Conservation (phyloP, 805 yeast genomes). For the Schwanniomyces occidentalis region DNA sequence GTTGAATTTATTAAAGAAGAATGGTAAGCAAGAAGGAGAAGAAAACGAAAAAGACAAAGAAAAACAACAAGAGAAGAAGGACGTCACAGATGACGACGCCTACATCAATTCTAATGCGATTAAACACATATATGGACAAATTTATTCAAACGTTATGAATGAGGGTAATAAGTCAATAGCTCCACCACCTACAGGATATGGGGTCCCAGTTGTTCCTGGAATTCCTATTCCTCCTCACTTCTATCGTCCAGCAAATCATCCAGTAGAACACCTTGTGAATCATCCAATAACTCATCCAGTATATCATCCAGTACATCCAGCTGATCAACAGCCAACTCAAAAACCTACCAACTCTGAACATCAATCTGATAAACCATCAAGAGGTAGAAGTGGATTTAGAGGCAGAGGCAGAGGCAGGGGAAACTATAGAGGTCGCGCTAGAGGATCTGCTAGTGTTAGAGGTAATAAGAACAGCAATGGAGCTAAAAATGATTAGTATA, state of each 20-base stretch:
- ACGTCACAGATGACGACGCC: conserved; percentile 16
- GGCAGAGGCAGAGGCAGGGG: conserved; percentile 15
- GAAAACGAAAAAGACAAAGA: conserved; percentile 11
- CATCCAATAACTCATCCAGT: conserved; percentile 6
- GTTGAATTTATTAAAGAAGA: conserved; percentile 29
- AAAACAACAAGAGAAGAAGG: conserved; percentile 16
- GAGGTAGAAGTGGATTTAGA: conserved; percentile 9
- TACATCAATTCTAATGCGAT: conserved; percentile 29
- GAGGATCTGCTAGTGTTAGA: conserved; percentile 18
- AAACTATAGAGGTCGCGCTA: conserved; percentile 17
- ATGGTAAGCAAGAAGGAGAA: too few species aligned
- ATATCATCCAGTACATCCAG: background rate
- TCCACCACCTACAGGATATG: conserved; percentile 10
- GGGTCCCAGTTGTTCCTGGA: conserved; percentile 32
- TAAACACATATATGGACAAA: conserved; percentile 44
- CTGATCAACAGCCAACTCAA: background rate
- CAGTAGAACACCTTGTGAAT: too few species aligned
- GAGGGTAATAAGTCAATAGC: conserved; percentile 24
- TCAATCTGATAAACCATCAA: background rate
- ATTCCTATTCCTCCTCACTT: conserved; percentile 39
- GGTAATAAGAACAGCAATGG: conserved; percentile 6
- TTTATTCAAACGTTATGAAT: conserved; percentile 43
- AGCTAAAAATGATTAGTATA: background rate
- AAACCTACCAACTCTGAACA: too few species aligned
- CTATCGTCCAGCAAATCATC: conserved; percentile 19